Evolutionary conservation across 2,329 filamentous ascomycete species (phyloP).

Genomic region (Calonectria hongkongensis): DNA sequence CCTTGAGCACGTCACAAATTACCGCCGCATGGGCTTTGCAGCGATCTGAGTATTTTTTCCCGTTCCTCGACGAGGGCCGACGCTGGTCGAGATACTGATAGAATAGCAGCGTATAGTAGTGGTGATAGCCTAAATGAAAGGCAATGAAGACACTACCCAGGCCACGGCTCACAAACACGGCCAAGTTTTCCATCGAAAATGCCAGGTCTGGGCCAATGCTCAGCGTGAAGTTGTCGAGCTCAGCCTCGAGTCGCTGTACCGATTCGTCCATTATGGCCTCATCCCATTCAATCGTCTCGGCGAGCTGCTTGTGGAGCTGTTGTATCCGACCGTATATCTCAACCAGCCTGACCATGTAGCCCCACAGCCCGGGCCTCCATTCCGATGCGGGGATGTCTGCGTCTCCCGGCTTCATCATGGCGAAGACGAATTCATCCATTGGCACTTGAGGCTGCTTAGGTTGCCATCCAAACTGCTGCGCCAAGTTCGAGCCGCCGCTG

Average conservation of each 20-base stretch:
- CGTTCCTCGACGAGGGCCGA: slow-evolving; percentile 53
- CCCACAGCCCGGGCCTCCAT: slow-evolving; percentile 58
- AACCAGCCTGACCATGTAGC: slow-evolving; percentile 57
- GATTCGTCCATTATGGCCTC: slow-evolving; percentile 52
- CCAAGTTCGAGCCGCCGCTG: slow-evolving; percentile 55
- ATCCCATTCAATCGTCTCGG: slow-evolving; percentile 55
- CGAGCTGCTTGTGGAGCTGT: slow-evolving; percentile 56
- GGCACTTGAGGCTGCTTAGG: slow-evolving; percentile 47
- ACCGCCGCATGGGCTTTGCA: slow-evolving; percentile 57
- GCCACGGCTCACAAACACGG: slow-evolving; percentile 49
- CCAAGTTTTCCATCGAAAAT: slow-evolving; percentile 55
- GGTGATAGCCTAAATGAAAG: slow-evolving; percentile 60
- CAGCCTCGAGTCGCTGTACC: slow-evolving; percentile 44
- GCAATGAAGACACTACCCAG: slow-evolving; percentile 58
- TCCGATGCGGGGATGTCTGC: slow-evolving; percentile 39
- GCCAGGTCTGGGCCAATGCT: slow-evolving; percentile 45
- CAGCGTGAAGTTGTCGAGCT: slow-evolving; percentile 52
- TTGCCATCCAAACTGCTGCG: slow-evolving; percentile 53
- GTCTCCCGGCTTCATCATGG: slow-evolving; percentile 52
- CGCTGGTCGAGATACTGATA: slow-evolving; percentile 60
- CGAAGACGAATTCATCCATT: slow-evolving; percentile 56
- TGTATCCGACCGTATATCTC: slow-evolving; percentile 59
- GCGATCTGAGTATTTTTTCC: slow-evolving; percentile 54
- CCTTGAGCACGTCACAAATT: slow-evolving; percentile 56
- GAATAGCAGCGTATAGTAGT: slow-evolving; percentile 59